phyloP scores from a whole-genome alignment of 306 rosid genomes.

The Cyamopsis tetragonoloba region DNA sequence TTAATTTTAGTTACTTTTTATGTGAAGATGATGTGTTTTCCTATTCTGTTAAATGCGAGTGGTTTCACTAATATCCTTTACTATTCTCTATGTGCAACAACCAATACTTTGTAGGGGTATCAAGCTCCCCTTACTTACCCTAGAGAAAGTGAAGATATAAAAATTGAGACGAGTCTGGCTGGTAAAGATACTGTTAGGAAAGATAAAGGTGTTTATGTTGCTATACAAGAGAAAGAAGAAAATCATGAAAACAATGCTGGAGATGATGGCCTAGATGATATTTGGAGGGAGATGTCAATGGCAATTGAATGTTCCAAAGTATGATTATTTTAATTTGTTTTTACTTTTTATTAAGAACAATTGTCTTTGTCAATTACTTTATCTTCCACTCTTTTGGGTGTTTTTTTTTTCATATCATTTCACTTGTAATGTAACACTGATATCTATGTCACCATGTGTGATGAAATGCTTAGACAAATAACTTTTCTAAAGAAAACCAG shows the following conservation, averaged over 20 bases:
- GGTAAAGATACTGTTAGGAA: conserved; percentile 20
- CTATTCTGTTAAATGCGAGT: not conserved
- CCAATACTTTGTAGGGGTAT: conserved; percentile 33
- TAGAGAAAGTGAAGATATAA: conserved; percentile 28
- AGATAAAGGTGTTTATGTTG: conserved; percentile 64
- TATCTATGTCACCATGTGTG: not conserved
- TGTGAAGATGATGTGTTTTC: not conserved
- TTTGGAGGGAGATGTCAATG: conserved; percentile 90
- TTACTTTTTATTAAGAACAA: not conserved
- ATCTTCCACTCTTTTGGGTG: not conserved
- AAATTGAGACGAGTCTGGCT: conserved; percentile 15
- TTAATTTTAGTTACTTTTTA: conserved; percentile 2
- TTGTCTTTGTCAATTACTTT: conserved; percentile 2
- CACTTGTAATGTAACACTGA: not conserved
- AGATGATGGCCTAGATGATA: conserved; percentile 71
- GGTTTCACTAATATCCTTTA: conserved; percentile 25
- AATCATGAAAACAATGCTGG: conserved; percentile 21
- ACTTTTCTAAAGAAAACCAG: not conserved
- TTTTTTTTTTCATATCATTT: not conserved
- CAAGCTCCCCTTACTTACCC: conserved; percentile 22
- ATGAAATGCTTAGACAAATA: not conserved
- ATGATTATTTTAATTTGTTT: conserved; percentile 18
- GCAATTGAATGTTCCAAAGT: conserved; percentile 77
- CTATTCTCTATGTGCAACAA: conserved; percentile 17
- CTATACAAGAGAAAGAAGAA: conserved; percentile 53